Evolutionary conservation across 306 rosid genomes (phyloP).

Genomic region (Dryas drummondii): DNA sequence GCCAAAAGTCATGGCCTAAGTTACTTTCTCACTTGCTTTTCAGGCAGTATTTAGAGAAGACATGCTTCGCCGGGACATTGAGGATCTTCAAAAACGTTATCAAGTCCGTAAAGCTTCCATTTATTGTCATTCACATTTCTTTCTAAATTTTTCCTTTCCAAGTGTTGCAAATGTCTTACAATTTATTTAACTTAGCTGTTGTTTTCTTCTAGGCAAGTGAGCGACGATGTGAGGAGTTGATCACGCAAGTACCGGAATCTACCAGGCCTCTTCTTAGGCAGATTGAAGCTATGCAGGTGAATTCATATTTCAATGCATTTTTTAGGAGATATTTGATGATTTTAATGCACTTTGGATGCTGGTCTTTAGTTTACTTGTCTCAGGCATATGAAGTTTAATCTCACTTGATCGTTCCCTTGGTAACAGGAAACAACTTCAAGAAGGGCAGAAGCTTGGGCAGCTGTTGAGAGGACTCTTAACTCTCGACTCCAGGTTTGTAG

Average conservation of each 20-base stretch:
- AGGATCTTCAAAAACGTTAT: conserved; percentile 94
- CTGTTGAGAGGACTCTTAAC: conserved; percentile 92
- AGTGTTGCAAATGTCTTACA: conserved; percentile 16
- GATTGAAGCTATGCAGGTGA: conserved; percentile 99
- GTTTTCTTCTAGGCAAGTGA: conserved; percentile 79
- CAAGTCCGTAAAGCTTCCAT: conserved; percentile 56
- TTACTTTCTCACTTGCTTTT: conserved; percentile 22
- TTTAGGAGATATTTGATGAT: conserved; percentile 12
- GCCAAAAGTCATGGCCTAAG: conserved; percentile 11
- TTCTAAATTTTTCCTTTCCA: not conserved
- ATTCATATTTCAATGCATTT: conserved; percentile 20
- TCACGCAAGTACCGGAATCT: conserved; percentile 97
- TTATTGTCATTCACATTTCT: conserved; percentile 12
- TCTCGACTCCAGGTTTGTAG: conserved; percentile 85
- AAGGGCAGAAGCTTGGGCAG: conserved; percentile 95
- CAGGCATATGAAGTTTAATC: conserved; percentile 28
- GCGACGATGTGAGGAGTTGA: conserved; percentile 94
- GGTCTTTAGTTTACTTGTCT: conserved; percentile 25
- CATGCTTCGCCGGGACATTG: conserved; percentile 82
- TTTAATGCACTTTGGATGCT: conserved; percentile 1
- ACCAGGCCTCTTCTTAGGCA: conserved; percentile 98
- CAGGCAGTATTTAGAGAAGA: conserved; percentile 96
- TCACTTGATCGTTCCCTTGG: conserved; percentile 32
- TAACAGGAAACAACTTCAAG: conserved; percentile 88
- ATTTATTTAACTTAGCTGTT: conserved; percentile 32